These are phyloP conservation scores for Salvia rosmarinus DNA, from an alignment of 257 asterid genomes.

Conservation along the genomic window DNA sequence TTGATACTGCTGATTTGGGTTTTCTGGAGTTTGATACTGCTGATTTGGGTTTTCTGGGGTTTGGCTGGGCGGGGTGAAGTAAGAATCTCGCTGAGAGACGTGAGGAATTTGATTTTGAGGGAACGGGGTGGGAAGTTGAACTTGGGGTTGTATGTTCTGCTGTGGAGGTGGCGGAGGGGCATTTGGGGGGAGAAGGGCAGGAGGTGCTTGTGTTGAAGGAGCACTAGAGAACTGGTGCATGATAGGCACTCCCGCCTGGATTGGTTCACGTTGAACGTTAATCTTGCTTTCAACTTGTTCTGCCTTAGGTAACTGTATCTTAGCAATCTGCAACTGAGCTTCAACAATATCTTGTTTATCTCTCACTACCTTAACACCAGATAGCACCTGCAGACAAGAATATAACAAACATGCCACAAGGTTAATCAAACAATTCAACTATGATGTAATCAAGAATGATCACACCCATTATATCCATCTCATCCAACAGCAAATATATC, in stretches of 20 bases:
- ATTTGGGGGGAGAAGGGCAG: slow-evolving; percentile 49
- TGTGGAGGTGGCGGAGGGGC: slow-evolving; percentile 57
- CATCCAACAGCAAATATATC: neutral
- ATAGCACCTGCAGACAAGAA: slow-evolving; percentile 67
- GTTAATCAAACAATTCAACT: slow-evolving; percentile 17
- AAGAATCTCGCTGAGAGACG: slow-evolving; percentile 62
- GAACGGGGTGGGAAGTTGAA: slow-evolving; percentile 62
- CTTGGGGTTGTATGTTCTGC: slow-evolving; percentile 56
- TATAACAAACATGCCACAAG: slow-evolving; percentile 24
- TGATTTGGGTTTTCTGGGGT: slow-evolving; percentile 57
- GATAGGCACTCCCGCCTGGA: slow-evolving; percentile 49
- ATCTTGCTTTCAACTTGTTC: slow-evolving; percentile 61
- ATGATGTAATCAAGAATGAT: slow-evolving; percentile 2
- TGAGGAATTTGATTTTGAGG: slow-evolving; percentile 58
- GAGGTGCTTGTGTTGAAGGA: slow-evolving; percentile 50
- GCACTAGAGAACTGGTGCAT: slow-evolving; percentile 60
- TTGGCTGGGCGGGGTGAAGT: slow-evolving; percentile 62
- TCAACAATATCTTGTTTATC: slow-evolving; percentile 85
- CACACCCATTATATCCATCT: neutral
- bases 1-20: too few species aligned
- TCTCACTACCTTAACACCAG: slow-evolving; percentile 59
- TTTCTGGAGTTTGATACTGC: too few species aligned
- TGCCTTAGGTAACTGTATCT: slow-evolving; percentile 58
- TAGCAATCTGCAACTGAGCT: slow-evolving; percentile 67
- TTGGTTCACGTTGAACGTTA: slow-evolving; percentile 44